A percentile compares a stretch with the other conserved stretches of the same genome.
phyloP scores from a whole-genome alignment of 78 protist genomes.

The Planoprotostelium fungivorum region DNA sequence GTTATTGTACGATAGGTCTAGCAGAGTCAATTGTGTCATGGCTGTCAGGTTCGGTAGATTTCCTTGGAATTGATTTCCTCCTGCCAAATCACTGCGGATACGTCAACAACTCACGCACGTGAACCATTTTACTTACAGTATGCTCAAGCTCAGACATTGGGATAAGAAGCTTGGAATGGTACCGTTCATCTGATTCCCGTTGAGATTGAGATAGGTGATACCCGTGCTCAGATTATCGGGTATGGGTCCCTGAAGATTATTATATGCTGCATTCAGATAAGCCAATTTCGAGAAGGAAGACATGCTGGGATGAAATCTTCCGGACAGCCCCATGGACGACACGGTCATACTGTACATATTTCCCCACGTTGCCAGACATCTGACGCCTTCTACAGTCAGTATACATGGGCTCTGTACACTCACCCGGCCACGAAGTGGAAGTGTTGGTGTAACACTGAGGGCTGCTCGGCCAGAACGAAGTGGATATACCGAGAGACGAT shows the following conservation, averaged over 20 bases:
- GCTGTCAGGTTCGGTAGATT: background rate
- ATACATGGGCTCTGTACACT: background rate
- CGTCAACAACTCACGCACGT: background rate
- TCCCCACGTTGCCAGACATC: no score
- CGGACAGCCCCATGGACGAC: background rate
- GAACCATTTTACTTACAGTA: background rate
- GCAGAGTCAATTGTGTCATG: no score
- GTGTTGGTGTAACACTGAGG: background rate
- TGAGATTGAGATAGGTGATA: background rate
- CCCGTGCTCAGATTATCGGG: background rate
- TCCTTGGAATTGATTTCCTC: background rate
- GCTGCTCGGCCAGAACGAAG: background rate
- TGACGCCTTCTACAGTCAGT: background rate
- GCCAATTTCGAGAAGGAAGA: background rate
- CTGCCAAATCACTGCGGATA: background rate
- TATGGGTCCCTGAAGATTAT: background rate
- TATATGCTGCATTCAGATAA: background rate
- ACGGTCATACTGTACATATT: no score
- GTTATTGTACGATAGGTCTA: no score
- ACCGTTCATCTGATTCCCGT: background rate
- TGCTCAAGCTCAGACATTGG: background rate
- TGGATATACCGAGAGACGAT: background rate
- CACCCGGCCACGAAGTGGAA: background rate
- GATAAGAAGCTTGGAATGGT: background rate
- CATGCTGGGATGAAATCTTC: background rate